These are phyloP conservation scores for Ogataea methanolica DNA, from an alignment of 805 yeast genomes.

Conservation along the genomic window DNA sequence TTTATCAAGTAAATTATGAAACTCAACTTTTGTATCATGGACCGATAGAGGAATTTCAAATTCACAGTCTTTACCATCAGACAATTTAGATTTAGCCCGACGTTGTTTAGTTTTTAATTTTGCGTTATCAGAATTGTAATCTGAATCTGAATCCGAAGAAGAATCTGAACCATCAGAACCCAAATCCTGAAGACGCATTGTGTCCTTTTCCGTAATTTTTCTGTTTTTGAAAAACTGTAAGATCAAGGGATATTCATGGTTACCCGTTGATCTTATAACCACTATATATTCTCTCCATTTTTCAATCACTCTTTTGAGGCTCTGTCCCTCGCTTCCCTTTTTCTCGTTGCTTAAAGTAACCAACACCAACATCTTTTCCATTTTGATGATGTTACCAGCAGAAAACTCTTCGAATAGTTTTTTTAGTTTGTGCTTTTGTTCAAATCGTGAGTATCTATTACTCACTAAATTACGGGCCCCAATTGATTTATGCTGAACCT, in stretches of 20 bases:
- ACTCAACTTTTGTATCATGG: constrained; percentile 34
- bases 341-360: constrained; percentile 39
- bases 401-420: constrained; percentile 31
- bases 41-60: constrained; percentile 17
- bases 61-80: constrained; percentile 7
- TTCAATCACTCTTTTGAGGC: constrained; percentile 55
- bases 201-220: constrained; percentile 27
- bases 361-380: constrained; percentile 63
- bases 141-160: not conserved
- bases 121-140: not conserved
- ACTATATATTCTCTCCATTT: constrained; percentile 79
- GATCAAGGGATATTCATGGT: constrained; percentile 44
- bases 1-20: constrained; percentile 68
- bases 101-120: not conserved
- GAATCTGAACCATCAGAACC: not conserved
- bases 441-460: constrained; percentile 13
- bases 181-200: constrained; percentile 1
- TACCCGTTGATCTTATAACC: constrained; percentile 62
- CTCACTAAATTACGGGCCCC: constrained; percentile 18
- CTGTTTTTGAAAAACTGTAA: constrained; percentile 58
- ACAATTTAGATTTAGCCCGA: constrained; percentile 1
- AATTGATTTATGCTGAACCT: constrained; percentile 20
- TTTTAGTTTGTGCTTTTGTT: constrained; percentile 19
- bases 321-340: constrained; percentile 33
- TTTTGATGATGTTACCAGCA: constrained; percentile 59